Base-by-base conservation (phyloP, 495 filamentous ascomycete genomes). In the Podospora didyma region DNA sequence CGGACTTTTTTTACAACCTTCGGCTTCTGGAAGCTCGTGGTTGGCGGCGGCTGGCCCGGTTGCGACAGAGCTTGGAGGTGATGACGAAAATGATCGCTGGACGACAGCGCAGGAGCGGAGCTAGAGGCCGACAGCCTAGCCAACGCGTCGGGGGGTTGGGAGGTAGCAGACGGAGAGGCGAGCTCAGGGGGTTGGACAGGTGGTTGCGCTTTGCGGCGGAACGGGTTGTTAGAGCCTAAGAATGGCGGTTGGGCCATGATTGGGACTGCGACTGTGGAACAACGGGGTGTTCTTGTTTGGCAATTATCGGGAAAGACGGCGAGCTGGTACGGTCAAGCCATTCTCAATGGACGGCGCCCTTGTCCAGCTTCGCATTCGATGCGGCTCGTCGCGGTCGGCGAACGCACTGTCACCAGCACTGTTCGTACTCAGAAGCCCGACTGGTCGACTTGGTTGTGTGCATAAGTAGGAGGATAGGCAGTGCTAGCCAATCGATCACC, bases 1-100 rank as follows among this genome's bases (percentile, higher is more conserved):
- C 79, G 75, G 23, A 83, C 80, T 59, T 72, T 82, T 64, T 83
- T 83, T 2, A 76, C 67, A 3, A 77, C 65, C 60, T 81, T 79
- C 41, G 67, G 59, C 49, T 73, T 77, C 52, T 73, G 77, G 42
- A 76, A 74, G 60, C 69, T 75, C 20, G 69, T 67, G 37, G 69
- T 56, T 17, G 71, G 64, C 14, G 73, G 60, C 31, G 71, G 63
- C 26, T 58, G 61, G n/a, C 52, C 55, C 14, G 75, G 63, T 45
- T 59, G 67, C 16, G 65, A 46, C 1, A 69, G 54, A 9, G 60
- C 42, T 26, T 65, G 57, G 7, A 72, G 57, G n/a, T 67, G 64
- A 41, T 21, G 49, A 46, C 66, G 62, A 45, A 72, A 72, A 3
- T 54, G 60, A 46, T 69, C 64, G 23, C 59, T 63, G 10, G 62